These are phyloP conservation scores for Blumeria graminis DNA, from an alignment of 2,329 filamentous ascomycete species.

Conservation along the genomic window DNA sequence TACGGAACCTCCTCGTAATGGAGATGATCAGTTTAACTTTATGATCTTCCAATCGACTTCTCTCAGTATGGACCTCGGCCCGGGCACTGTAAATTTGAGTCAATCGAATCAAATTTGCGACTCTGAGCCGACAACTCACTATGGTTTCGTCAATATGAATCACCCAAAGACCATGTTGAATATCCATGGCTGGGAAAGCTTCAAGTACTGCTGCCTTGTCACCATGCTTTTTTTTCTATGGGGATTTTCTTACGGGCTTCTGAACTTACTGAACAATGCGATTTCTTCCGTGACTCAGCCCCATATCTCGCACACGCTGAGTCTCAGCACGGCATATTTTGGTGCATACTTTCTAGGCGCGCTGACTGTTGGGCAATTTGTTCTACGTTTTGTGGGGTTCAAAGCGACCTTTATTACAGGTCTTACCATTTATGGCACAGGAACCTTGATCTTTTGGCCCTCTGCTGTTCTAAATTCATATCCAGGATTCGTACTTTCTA, in stretches of 20 bases:
- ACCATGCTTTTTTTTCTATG: slow-evolving; percentile 69
- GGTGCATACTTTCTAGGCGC: slow-evolving; percentile 48
- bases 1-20: too few relatives aligned
- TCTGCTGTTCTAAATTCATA: slow-evolving; percentile 52
- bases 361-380: slow-evolving; percentile 41
- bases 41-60: too few relatives aligned
- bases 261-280: slow-evolving; percentile 56
- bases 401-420: slow-evolving; percentile 61
- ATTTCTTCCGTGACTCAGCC: slow-evolving; percentile 35
- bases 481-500: slow-evolving; percentile 51
- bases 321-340: slow-evolving; percentile 47
- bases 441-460: slow-evolving; percentile 73
- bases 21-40: too few relatives aligned
- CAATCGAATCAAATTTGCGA: too few relatives aligned
- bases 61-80: too few relatives aligned
- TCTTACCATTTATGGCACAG: slow-evolving; percentile 47
- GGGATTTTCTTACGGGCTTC: slow-evolving; percentile 73
- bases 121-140: slow-evolving; percentile 24
- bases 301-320: slow-evolving; percentile 35
- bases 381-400: slow-evolving; percentile 50
- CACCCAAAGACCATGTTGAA: slow-evolving; percentile 46
- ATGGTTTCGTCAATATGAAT: slow-evolving; percentile 53
- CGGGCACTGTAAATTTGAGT: too few relatives aligned
- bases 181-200: slow-evolving; percentile 35
- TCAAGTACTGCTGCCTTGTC: slow-evolving; percentile 50